Conservation (phyloP, 2,329 filamentous ascomycete genomes). For the Neoascochyta sp. region DNA sequence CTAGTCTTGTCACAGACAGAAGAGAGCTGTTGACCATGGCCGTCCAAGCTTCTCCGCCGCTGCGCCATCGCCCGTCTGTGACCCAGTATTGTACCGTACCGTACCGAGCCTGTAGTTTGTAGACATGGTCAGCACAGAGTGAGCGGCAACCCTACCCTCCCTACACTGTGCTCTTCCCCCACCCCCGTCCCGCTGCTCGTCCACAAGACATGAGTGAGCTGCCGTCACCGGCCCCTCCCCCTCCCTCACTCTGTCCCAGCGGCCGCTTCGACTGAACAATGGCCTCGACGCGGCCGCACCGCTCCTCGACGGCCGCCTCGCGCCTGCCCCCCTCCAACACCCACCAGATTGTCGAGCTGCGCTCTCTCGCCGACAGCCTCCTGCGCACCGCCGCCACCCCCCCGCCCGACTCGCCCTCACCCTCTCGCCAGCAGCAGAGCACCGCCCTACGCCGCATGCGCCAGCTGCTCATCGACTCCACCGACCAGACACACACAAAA, state of each 20-base stretch:
- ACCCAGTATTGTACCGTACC: too few species aligned
- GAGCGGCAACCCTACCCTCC: too few species aligned
- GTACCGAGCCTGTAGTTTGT: too few species aligned
- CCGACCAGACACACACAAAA: slow-evolving; percentile 54
- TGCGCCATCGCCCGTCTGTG: too few species aligned
- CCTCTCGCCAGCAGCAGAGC: slow-evolving; percentile 37
- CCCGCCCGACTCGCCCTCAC: slow-evolving; percentile 26
- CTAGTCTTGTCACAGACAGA: too few species aligned
- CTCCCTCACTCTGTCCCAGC: slow-evolving; percentile 21
- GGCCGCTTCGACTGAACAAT: slow-evolving; percentile 32
- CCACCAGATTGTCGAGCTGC: slow-evolving; percentile 49
- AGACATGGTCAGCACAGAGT: too few species aligned
- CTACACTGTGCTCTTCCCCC: too few species aligned
- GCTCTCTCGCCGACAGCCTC: slow-evolving; percentile 37
- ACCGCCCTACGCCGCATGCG: slow-evolving; percentile 62
- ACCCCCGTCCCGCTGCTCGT: slow-evolving; percentile 1
- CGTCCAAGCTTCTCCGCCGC: too few species aligned
- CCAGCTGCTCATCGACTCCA: slow-evolving; percentile 58
- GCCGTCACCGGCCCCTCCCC: slow-evolving; percentile 16
- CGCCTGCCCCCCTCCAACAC: slow-evolving; percentile 49
- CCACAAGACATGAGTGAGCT: slow-evolving; percentile 29
- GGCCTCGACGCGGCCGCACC: slow-evolving; percentile 34
- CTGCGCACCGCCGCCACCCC: slow-evolving; percentile 27
- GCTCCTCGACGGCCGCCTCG: slow-evolving; percentile 39
- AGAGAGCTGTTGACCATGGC: too few species aligned